phyloP scores from a whole-genome alignment of 768 basidiomycete species.

The Rhizopogon vinicolor region DNA sequence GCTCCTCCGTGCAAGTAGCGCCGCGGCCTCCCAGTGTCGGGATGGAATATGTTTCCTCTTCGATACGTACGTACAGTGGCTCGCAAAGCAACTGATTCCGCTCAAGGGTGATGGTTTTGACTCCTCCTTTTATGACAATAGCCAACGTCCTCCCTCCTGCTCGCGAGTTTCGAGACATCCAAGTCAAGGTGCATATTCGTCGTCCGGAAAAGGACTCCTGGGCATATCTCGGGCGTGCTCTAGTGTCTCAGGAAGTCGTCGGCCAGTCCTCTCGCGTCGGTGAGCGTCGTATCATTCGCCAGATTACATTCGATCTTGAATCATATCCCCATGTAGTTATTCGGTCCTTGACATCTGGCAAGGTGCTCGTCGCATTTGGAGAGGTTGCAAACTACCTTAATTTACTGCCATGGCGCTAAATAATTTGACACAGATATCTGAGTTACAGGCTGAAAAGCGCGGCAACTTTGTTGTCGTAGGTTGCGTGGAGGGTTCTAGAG shows the following conservation, averaged over 20 bases:
- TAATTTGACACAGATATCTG: constrained; percentile 40
- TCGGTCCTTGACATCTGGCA: constrained; percentile 56
- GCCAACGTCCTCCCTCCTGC: constrained; percentile 7
- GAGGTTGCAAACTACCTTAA: constrained; percentile 40
- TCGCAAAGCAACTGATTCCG: background rate
- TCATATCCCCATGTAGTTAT: constrained; percentile 12
- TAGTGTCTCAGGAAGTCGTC: constrained; percentile 68
- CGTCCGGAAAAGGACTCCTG: constrained; percentile 76
- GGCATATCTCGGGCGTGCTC: constrained; percentile 75
- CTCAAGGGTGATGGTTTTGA: background rate
- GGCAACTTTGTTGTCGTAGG: constrained; percentile 86
- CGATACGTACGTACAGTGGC: background rate
- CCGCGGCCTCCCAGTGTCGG: background rate
- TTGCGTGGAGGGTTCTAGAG: constrained; percentile 66
- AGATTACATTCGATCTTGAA: constrained; percentile 5
- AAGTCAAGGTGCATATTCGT: constrained; percentile 83
- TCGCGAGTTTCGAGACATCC: constrained; percentile 71
- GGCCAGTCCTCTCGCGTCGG: constrained; percentile 81
- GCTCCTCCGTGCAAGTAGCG: constrained; percentile 16
- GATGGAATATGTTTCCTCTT: background rate
- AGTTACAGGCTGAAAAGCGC: constrained; percentile 81
- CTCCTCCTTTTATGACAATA: background rate
- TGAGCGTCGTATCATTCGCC: constrained; percentile 31
- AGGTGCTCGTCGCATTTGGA: constrained; percentile 64
- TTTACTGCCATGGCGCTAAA: background rate